Conservation (phyloP, 129 eudicot genomes). For the Solidago caesia region DNA sequence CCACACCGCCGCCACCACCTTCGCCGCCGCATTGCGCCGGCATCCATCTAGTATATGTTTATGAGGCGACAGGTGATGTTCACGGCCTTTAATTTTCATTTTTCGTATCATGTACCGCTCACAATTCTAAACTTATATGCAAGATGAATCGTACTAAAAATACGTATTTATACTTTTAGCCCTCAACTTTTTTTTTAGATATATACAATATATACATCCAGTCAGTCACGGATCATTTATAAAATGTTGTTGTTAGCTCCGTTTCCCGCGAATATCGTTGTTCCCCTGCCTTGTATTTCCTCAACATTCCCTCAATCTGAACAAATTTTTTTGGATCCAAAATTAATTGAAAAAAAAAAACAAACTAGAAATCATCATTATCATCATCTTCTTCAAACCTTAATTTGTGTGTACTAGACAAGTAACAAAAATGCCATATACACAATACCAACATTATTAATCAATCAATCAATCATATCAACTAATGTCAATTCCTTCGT, state of each 20-base stretch:
- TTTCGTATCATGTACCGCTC: too few species aligned
- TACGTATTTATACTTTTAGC: too few species aligned
- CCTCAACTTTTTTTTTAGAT: too few species aligned
- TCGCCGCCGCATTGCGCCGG: too few species aligned
- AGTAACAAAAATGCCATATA: too few species aligned
- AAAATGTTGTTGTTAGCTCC: background rate
- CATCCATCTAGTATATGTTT: too few species aligned
- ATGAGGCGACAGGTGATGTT: too few species aligned
- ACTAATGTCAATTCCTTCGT: slow-evolving; percentile 46
- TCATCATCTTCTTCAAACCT: slow-evolving; percentile 16
- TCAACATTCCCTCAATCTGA: slow-evolving; percentile 19
- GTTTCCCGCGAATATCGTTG: slow-evolving; percentile 57
- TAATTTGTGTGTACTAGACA: background rate
- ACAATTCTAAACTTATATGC: too few species aligned
- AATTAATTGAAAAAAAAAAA: slow-evolving; percentile 18
- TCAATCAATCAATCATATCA: background rate
- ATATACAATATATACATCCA: too few species aligned
- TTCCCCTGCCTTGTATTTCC: slow-evolving; percentile 25
- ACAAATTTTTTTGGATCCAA: slow-evolving; percentile 17
- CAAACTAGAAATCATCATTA: slow-evolving; percentile 28
- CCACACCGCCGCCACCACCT: too few species aligned
- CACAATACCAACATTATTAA: background rate
- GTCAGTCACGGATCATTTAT: background rate
- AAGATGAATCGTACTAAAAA: too few species aligned
- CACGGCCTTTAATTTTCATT: too few species aligned